Base-by-base conservation (phyloP, 164 flowering plant species). In the Houttuynia cordata region DNA sequence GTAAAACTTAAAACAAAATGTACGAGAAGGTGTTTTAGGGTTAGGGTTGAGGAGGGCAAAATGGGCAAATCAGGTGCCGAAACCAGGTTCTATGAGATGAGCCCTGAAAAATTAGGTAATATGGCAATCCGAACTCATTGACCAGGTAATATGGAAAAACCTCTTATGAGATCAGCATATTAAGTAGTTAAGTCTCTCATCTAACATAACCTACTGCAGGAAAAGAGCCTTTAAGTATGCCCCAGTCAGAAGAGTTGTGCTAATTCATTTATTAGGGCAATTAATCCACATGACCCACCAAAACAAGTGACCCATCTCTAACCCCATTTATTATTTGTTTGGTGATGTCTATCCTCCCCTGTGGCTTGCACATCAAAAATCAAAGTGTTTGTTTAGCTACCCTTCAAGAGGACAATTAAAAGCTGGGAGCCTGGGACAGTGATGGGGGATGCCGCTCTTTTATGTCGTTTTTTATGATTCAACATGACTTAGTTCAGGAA, bases 331-430 rank as follows among this genome's bases (percentile, higher is more conserved):
- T 23, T 10, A 23, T 54, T 54, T 18, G 5, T 18, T 10, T 24
- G n/a, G 15, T 54, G 57, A 24, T 54, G 34, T 54, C 57, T 13
- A 54, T 23, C 57, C 34, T 24, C 57, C 30, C 34, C 6, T 8
- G 17, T 54, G 57, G 57, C 34, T 8, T 17, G 18, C 57, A 54
- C 17, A 15, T 54, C 10, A 1, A 8, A 21, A n/a, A 53, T 21
- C 23, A 53, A 53, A 21, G 56, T 24, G 49, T 45, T 45, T 53
- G 56, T n/a, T 53, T 21, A 53, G 25, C 56, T 53, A 53, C 56
- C 56, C 56, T 10, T 24, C 25, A 7, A 21, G 24, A 24, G 21
- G 25, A 53, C 23, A 53, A 21, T 53, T 21, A 53, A 53, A 24
- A 53, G 56, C 56, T 21, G 56, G n/a, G n/a, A n/a, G n/a, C n/a